These are phyloP conservation scores for Phaffia tasmanica DNA, from an alignment of 768 basidiomycete species.

Conservation along the genomic window DNA sequence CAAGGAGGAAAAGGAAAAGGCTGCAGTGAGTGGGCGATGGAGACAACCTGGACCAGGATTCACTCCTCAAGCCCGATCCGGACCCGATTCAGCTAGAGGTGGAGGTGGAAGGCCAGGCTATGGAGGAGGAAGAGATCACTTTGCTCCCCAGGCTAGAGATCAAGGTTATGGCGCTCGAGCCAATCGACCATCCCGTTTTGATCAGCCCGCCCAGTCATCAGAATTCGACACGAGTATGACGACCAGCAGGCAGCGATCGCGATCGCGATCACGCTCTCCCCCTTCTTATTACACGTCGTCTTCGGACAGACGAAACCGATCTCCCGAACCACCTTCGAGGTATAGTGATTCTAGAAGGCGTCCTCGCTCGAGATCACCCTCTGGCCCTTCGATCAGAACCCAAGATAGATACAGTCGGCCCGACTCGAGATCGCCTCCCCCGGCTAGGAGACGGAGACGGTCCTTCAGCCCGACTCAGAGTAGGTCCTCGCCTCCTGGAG, in stretches of 20 bases:
- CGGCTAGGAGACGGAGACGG: not conserved
- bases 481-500: not conserved
- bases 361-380: conserved; percentile 39
- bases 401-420: conserved; percentile 1
- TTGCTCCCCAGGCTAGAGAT: not conserved
- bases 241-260: conserved; percentile 41
- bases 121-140: conserved; percentile 3
- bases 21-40: conserved; percentile 41
- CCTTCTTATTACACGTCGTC: conserved; percentile 34
- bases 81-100: conserved; percentile 4
- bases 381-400: conserved; percentile 40
- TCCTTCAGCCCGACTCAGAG: not conserved
- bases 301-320: conserved; percentile 21
- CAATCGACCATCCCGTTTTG: conserved; percentile 19
- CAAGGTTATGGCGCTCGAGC: conserved; percentile 11
- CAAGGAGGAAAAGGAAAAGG: conserved; percentile 38
- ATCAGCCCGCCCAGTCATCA: conserved; percentile 10
- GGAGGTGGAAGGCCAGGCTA: conserved; percentile 1
- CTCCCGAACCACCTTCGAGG: conserved; percentile 33
- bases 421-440: not conserved
- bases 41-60: conserved; percentile 26
- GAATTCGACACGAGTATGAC: conserved; percentile 43
- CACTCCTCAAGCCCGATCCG: not conserved
- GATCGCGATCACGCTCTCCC: conserved; percentile 39
- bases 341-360: conserved; percentile 27